phyloP scores from a whole-genome alignment of 2,329 filamentous ascomycete species.

The Madurella mycetomatis region DNA sequence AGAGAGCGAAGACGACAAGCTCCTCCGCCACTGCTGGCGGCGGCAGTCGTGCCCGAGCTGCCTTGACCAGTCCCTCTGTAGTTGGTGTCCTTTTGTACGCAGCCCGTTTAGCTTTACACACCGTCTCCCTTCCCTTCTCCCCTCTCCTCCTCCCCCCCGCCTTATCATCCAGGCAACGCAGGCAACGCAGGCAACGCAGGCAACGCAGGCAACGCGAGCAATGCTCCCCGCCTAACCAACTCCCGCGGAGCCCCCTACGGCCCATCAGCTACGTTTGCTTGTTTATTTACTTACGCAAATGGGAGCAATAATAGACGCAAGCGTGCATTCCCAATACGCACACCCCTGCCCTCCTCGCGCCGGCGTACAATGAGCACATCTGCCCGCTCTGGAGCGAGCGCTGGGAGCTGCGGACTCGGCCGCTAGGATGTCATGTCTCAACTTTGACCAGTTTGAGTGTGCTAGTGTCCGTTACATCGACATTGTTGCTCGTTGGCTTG shows the following conservation, averaged over 20 bases:
- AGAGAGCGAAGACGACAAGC: constrained; percentile 30
- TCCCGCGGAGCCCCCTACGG: too few relatives aligned
- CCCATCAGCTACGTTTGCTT: too few relatives aligned
- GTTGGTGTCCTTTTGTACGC: constrained; percentile 51
- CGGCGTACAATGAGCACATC: constrained; percentile 45
- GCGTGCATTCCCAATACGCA: constrained; percentile 51
- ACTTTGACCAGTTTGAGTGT: constrained; percentile 38
- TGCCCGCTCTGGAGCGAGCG: constrained; percentile 49
- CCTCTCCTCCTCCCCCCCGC: background rate
- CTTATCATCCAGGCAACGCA: background rate
- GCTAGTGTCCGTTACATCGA: constrained; percentile 32
- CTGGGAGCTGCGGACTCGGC: constrained; percentile 39
- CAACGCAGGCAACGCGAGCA: background rate
- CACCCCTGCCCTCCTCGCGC: constrained; percentile 44
- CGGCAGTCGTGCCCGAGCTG: constrained; percentile 47
- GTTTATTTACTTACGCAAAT: background rate
- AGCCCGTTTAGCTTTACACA: constrained; percentile 3
- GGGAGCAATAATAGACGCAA: constrained; percentile 38
- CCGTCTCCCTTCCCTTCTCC: background rate
- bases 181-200: background rate
- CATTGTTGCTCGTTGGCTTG: constrained; percentile 28
- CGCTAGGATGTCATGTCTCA: constrained; percentile 39
- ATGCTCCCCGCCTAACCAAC: background rate
- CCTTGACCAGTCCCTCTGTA: constrained; percentile 40
- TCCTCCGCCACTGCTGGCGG: constrained; percentile 48